These are phyloP conservation scores for Dendrobium officinale DNA, from an alignment of 106 monocot genomes.

Conservation along the genomic window DNA sequence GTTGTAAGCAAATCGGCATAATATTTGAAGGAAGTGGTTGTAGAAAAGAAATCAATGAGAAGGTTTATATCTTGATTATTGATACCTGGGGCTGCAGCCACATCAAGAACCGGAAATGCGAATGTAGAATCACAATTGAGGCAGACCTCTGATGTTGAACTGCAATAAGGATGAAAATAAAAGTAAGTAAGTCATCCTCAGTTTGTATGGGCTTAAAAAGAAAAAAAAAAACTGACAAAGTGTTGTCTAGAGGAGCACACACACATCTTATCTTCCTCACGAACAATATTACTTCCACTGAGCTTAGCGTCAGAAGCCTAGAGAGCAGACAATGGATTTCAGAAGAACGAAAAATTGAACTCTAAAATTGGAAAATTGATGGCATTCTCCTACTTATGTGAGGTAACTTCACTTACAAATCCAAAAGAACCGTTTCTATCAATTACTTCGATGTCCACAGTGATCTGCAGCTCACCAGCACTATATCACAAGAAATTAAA, in stretches of 20 bases:
- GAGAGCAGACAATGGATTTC: slow-evolving; percentile 1
- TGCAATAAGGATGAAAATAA: slow-evolving; percentile 9
- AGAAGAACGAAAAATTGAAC: neutral
- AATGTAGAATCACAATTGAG: slow-evolving; percentile 9
- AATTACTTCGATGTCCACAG: slow-evolving; percentile 6
- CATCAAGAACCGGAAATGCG: slow-evolving; percentile 27
- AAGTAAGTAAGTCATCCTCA: neutral
- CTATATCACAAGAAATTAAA: neutral
- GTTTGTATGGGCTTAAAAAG: neutral
- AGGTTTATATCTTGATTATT: neutral
- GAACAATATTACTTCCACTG: slow-evolving; percentile 5
- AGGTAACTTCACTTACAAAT: slow-evolving; percentile 16
- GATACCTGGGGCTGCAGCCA: slow-evolving; percentile 12
- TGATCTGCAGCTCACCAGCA: neutral
- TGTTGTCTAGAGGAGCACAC: neutral
- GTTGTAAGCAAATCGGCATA: neutral
- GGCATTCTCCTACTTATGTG: neutral
- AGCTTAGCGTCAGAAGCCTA: slow-evolving; percentile 20
- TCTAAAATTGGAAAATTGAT: neutral
- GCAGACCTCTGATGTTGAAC: slow-evolving; percentile 8
- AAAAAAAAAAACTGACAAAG: neutral
- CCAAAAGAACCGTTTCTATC: slow-evolving; percentile 27
- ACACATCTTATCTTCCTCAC: slow-evolving; percentile 42
- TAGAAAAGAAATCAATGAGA: neutral
- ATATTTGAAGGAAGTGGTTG: neutral